Conservation (phyloP, 2,329 filamentous ascomycete genomes). For the Curvularia spicifera region DNA sequence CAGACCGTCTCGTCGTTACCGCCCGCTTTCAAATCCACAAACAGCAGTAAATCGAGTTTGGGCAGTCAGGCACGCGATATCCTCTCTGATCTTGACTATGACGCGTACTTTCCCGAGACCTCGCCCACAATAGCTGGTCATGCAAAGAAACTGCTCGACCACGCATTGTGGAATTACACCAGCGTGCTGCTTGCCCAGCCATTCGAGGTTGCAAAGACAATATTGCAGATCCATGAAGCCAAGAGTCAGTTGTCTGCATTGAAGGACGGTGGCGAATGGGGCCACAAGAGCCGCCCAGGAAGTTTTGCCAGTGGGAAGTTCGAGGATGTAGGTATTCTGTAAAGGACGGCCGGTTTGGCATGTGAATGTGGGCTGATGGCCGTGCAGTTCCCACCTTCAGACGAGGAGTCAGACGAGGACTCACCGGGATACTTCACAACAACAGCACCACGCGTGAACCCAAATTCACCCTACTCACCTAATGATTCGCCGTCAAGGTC, state of each 20-base stretch:
- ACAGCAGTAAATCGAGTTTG: constrained; percentile 59
- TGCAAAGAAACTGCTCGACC: constrained; percentile 78
- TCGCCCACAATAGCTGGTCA: constrained; percentile 74
- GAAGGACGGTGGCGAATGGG: constrained; percentile 23
- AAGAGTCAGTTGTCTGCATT: constrained; percentile 42
- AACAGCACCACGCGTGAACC: constrained; percentile 57
- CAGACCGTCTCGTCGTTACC: constrained; percentile 37
- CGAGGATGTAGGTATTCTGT: constrained; percentile 36
- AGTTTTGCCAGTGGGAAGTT: constrained; percentile 46
- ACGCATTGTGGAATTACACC: constrained; percentile 89
- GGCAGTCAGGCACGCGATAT: constrained; percentile 77
- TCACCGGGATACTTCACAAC: constrained; percentile 82
- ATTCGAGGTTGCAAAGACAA: constrained; percentile 94
- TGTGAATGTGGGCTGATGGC: constrained; percentile 27
- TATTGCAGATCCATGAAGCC: constrained; percentile 76
- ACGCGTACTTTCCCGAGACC: constrained; percentile 79
- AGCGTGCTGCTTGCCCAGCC: constrained; percentile 89
- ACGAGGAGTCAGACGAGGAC: constrained; percentile 77
- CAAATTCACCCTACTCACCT: constrained; percentile 44
- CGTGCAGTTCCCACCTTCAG: constrained; percentile 56
- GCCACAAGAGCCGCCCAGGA: constrained; percentile 36
- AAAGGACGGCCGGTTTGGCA: constrained; percentile 11
- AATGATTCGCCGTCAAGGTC: constrained; percentile 48
- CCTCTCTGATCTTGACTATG: constrained; percentile 89
- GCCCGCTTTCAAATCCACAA: constrained; percentile 40